Base-by-base conservation (phyloP, 2,329 filamentous ascomycete genomes). In the Cladophialophora psammophila region DNA sequence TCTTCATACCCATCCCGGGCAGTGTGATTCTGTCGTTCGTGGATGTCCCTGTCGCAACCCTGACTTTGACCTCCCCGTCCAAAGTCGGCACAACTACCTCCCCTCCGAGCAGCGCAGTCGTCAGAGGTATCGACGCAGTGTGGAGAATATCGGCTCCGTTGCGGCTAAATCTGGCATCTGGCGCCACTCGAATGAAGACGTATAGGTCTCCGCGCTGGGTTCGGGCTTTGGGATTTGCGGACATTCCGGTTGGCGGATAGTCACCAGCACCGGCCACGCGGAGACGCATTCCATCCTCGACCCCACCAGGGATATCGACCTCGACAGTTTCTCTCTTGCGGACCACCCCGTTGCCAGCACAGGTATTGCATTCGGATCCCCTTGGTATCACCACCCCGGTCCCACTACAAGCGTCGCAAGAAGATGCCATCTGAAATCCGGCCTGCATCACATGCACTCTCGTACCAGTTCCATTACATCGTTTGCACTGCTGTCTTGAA, bases 261-360 rank as follows among this genome's bases (percentile, higher is more conserved):
- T 99, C 94, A 71, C 95, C 95, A 76, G 96, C 93, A 32, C 91
- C 91, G 66, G 89, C 88, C 34, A 99, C 87, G 60, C 92, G 87
- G 74, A 99, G 82, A 65, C 93, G 88, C 94, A 98, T 98, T 63
- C 94, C 94, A 77, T 99, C 94, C 77, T 98, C 95, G 36, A 99
- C 93, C 71, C 95, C 95, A 26, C 91, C 93, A 1, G 95, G 95
- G 54, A 99, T 97, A 74, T 98, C 94, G 52, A 99, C 87, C 34
- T 87, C 91, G 58, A 99, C 89, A 0, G 91, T 92, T 81, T 92
- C 93, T 69, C 89, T 86, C 75, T 97, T 92, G 73, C 93, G 86
- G 40, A 93, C 87, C 15, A 96, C 94, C 54, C 95, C 95, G 63
- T 93, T 88, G 42, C 95, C 95, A 67, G 84, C 82, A 78, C 95